Conservation (phyloP, 2,329 filamentous ascomycete species). For the Cladosporium sp. region DNA sequence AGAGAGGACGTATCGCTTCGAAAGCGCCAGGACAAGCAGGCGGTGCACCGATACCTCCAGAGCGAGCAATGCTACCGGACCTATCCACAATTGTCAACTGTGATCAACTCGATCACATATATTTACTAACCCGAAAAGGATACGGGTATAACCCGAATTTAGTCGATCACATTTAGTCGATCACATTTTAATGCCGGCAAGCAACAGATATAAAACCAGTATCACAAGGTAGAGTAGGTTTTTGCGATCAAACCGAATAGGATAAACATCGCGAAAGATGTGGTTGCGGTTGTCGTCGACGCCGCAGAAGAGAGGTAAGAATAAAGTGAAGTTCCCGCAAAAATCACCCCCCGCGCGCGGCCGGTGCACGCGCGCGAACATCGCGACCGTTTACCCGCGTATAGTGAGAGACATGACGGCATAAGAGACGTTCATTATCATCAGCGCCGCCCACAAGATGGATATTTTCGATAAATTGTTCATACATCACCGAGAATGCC, state of each 20-base stretch:
- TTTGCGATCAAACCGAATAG: background rate
- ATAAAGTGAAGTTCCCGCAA: background rate
- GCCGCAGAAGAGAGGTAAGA: background rate
- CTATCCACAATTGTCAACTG: background rate
- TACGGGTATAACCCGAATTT: background rate
- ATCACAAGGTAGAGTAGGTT: background rate
- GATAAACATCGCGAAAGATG: background rate
- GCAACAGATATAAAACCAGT: background rate
- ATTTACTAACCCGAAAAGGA: background rate
- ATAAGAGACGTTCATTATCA: too few species aligned
- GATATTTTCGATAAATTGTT: background rate
- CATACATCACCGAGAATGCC: background rate
- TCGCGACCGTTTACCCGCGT: too few species aligned
- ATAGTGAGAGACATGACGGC: too few species aligned
- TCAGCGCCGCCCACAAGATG: too few species aligned
- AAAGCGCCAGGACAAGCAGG: background rate
- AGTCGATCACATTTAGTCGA: background rate
- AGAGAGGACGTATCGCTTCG: background rate
- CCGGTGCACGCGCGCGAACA: too few species aligned
- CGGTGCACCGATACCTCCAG: too few species aligned
- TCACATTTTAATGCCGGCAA: background rate
- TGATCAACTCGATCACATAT: background rate
- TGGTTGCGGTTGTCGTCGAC: background rate
- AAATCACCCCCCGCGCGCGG: too few species aligned
- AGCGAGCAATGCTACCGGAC: too few species aligned